Evolutionary conservation across 1,139 yeast genomes (phyloP), one percentile per base, ranked within the genome.

Genomic region (Zygosaccharomyces sapae): DNA sequence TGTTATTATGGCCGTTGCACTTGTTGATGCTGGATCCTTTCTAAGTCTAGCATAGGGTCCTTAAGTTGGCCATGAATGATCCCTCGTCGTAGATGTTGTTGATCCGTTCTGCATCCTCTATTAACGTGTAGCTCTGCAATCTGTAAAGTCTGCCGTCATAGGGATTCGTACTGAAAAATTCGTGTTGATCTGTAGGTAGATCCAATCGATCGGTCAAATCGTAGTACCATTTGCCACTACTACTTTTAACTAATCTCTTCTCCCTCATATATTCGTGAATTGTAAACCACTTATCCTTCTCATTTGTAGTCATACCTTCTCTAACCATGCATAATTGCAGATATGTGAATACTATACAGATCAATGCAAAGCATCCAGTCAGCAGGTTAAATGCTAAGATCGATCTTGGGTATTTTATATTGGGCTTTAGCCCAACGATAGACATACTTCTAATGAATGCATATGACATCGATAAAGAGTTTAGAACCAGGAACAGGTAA

Each of bases 231-330:
- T 45, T 37, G 4, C 53, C 52, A 10, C 47, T 25, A 1, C 22
- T 22, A 6, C 55, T 50, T 34, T 47, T 52, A 6, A 59, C 56
- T 1, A 83, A 65, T 12, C 65, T 54, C 0, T 73, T 74, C n/a
- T 70, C 70, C 7, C 76, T 59, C 7, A 88, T 73, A 52, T 86
- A 72, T 41, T 80, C 76, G 48, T 83, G 81, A 9, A 92, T 73
- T 18, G 77, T 81, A 24, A 75, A 80, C 97, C 97, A 92, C 65
- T 92, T 92, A 43, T 75, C 80, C 8, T 81, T 72, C 66, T 92
- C 98, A 61, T 86, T 89, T 1, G 96, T 88, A n/a, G 97, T 89
- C 55, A 85, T 85, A 0, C 98, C 98, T 35, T 82, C 72, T 55
- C 79, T 81, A 2, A 87, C 70, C 58, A 81, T 77, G 47, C 79